Evolutionary conservation across 2,329 filamentous ascomycete species (phyloP).

Genomic region (Aureobasidium uvarum): DNA sequence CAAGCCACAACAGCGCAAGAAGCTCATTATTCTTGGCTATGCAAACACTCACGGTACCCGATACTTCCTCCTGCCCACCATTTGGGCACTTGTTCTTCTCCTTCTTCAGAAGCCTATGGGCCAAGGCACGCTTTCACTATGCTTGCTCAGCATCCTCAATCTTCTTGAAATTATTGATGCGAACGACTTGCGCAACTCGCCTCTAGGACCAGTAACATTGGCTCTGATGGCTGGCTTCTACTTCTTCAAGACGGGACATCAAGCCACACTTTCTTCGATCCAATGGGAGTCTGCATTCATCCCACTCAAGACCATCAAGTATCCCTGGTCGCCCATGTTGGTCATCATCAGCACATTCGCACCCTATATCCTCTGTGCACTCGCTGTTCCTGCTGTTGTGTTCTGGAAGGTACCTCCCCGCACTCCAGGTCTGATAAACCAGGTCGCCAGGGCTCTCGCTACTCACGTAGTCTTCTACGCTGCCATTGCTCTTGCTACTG

Average conservation of each 20-base stretch:
- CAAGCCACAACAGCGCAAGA: constrained; percentile 36
- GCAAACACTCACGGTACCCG: constrained; percentile 89
- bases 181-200: constrained; percentile 60
- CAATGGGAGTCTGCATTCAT: constrained; percentile 98
- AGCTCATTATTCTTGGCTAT: constrained; percentile 75
- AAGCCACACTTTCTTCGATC: constrained; percentile 80
- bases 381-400: constrained; percentile 74
- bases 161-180: constrained; percentile 64
- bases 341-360: constrained; percentile 85
- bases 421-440: constrained; percentile 61
- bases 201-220: constrained; percentile 80
- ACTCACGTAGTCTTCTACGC: constrained; percentile 81
- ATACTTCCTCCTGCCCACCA: constrained; percentile 79
- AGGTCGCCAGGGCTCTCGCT: constrained; percentile 66
- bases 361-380: constrained; percentile 77
- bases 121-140: constrained; percentile 73
- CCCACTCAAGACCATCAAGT: constrained; percentile 74
- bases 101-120: constrained; percentile 95
- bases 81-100: constrained; percentile 72
- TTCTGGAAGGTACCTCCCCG: constrained; percentile 88
- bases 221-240: constrained; percentile 89
- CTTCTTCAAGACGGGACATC: constrained; percentile 97
- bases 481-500: constrained; percentile 78
- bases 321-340: constrained; percentile 84
- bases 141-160: constrained; percentile 86